A percentile compares a stretch with the other conserved stretches of the same genome.
These are phyloP conservation scores for Geotrichum histeridarum DNA, from an alignment of 1,139 yeast genomes.

Conservation along the genomic window DNA sequence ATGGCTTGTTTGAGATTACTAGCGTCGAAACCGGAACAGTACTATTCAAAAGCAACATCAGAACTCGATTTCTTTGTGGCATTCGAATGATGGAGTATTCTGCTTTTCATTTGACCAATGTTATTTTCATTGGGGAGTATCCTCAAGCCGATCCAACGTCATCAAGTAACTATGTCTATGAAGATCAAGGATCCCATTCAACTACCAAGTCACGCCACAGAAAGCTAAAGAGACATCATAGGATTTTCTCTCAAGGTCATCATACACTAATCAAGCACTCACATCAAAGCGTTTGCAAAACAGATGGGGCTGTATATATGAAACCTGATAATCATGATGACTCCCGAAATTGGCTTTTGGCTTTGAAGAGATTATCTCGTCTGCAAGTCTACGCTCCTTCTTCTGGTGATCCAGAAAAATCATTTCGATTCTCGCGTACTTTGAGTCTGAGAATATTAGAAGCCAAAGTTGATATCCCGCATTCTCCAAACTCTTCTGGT, in stretches of 20 bases:
- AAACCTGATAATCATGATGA: constrained; percentile 66
- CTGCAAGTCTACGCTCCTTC: constrained; percentile 49
- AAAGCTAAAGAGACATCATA: too few relatives aligned
- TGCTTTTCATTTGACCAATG: constrained; percentile 55
- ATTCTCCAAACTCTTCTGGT: constrained; percentile 15
- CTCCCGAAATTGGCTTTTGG: constrained; percentile 79
- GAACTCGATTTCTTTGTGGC: constrained; percentile 55
- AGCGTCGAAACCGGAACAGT: constrained; percentile 63
- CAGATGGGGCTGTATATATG: constrained; percentile 21
- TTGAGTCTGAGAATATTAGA: constrained; percentile 60
- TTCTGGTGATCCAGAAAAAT: constrained; percentile 27
- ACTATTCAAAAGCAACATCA: constrained; percentile 59
- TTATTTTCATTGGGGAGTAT: constrained; percentile 31
- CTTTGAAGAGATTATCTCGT: constrained; percentile 61
- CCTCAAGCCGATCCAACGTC: constrained; percentile 7
- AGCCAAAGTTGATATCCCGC: constrained; percentile 45
- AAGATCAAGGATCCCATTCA: constrained; percentile 18
- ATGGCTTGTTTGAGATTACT: constrained; percentile 61
- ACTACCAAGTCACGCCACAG: not conserved
- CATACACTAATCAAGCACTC: not conserved
- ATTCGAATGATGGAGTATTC: constrained; percentile 66
- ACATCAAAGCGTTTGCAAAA: not conserved
- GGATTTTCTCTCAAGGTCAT: too few relatives aligned
- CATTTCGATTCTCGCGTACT: constrained; percentile 52
- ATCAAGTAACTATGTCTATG: not conserved